Percentiles rank a stretch among this genome's conserved stretches.
phyloP scores from a whole-genome alignment of 257 asterid species.

The Solanum chiquidenum region DNA sequence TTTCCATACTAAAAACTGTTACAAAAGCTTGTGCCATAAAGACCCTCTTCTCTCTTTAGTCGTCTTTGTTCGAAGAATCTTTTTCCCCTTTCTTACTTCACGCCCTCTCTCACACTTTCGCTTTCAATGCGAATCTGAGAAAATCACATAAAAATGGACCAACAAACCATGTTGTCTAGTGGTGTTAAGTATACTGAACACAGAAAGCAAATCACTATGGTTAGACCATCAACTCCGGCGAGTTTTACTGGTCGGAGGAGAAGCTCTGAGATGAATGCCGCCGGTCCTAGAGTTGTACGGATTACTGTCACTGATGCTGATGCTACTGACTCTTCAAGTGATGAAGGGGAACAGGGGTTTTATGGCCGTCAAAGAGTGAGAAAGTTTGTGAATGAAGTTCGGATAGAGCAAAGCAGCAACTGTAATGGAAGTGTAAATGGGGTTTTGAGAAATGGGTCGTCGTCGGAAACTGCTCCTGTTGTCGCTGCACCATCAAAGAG shows the following conservation, averaged over 20 bases:
- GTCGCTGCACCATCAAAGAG: slow-evolving; percentile 4
- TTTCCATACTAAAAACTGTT: not conserved
- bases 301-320: slow-evolving; percentile 71
- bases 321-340: slow-evolving; percentile 88
- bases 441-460: slow-evolving; percentile 6
- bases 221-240: not conserved
- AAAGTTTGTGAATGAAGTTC: slow-evolving; percentile 60
- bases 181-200: slow-evolving; percentile 57
- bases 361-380: slow-evolving; percentile 39
- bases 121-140: slow-evolving; percentile 65
- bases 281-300: slow-evolving; percentile 37
- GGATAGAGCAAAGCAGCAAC: slow-evolving; percentile 15
- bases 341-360: slow-evolving; percentile 33
- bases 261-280: slow-evolving; percentile 1
- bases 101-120: slow-evolving; percentile 23
- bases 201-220: slow-evolving; percentile 28
- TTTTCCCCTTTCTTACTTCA: slow-evolving; percentile 6
- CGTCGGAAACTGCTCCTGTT: not conserved
- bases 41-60: slow-evolving; percentile 10
- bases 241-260: slow-evolving; percentile 14
- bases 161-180: slow-evolving; percentile 18
- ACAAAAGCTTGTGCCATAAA: slow-evolving; percentile 22
- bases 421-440: slow-evolving; percentile 12
- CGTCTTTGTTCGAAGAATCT: slow-evolving; percentile 41
- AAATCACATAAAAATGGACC: slow-evolving; percentile 4